Percentiles rank a stretch among this genome's conserved stretches.
Evolutionary conservation across 139 green algal genomes (phyloP).

Genomic region (Monoraphidium neglectum): DNA sequence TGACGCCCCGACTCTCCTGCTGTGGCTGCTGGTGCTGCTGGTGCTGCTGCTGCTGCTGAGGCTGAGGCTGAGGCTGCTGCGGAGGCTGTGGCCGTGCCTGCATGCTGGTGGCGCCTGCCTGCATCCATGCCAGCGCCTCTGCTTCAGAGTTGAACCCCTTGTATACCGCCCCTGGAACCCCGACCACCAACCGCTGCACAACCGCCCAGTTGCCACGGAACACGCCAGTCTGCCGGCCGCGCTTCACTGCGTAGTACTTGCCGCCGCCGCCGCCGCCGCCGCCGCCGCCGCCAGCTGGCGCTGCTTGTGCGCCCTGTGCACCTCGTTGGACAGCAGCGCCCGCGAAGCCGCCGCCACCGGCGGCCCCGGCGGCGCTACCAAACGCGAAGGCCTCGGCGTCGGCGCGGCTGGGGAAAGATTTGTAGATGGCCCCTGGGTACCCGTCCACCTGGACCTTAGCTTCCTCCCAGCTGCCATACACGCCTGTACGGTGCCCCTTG

Average conservation of each 20-base stretch:
- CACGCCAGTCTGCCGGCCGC: neutral
- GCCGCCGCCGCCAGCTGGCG: neutral
- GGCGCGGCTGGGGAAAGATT: no score
- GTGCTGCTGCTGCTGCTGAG: neutral
- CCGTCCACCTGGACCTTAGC: no score
- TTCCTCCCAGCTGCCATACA: no score
- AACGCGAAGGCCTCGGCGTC: no score
- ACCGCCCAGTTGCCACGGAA: neutral
- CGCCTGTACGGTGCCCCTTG: no score
- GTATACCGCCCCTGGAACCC: neutral
- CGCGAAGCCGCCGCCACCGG: no score
- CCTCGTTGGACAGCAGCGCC: no score
- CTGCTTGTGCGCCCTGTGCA: neutral
- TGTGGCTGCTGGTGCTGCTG: no score
- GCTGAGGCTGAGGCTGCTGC: neutral
- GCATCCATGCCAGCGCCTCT: constrained; percentile 9
- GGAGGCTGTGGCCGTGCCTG: neutral
- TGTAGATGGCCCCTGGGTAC: no score
- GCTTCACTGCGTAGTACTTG: constrained; percentile 2
- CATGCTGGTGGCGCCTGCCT: neutral
- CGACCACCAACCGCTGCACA: neutral
- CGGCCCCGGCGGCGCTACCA: no score
- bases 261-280: neutral
- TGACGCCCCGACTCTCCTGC: no score
- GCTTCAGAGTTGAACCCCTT: neutral